phyloP scores from a whole-genome alignment of 2,329 filamentous ascomycete genomes.

The Cytospora chrysosperma region DNA sequence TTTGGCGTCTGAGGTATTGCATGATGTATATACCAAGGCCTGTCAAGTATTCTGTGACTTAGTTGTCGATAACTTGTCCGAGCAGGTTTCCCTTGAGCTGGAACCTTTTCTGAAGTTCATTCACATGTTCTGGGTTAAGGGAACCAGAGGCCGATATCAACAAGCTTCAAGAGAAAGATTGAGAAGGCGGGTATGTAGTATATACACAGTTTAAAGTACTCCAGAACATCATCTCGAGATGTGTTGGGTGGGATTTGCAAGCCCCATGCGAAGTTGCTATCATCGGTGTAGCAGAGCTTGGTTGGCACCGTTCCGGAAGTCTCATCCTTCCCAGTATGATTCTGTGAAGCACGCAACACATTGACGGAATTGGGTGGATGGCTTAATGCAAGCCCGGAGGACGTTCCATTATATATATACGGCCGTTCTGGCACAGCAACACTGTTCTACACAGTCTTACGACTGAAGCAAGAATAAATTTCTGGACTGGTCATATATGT shows the following conservation, averaged over 20 bases:
- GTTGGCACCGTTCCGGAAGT: slow-evolving; percentile 50
- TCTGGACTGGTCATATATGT: no score
- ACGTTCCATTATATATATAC: no score
- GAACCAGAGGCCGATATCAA: slow-evolving; percentile 32
- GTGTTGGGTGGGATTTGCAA: slow-evolving; percentile 46
- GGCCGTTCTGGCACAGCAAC: no score
- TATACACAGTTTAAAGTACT: slow-evolving; percentile 53
- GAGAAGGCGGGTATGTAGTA: slow-evolving; percentile 18
- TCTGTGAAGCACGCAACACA: neutral
- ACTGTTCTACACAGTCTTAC: no score
- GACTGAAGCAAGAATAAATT: no score
- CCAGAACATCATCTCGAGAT: slow-evolving; percentile 38
- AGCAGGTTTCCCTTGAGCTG: slow-evolving; percentile 14
- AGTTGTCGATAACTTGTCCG: slow-evolving; percentile 35
- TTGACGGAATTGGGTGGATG: neutral
- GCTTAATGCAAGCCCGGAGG: no score
- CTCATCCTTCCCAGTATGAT: slow-evolving; percentile 34
- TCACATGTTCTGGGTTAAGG: slow-evolving; percentile 29
- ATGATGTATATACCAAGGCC: slow-evolving; percentile 26
- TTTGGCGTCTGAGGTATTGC: slow-evolving; percentile 41
- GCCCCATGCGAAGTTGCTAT: slow-evolving; percentile 48
- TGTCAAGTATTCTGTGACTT: slow-evolving; percentile 47
- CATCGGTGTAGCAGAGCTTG: slow-evolving; percentile 42
- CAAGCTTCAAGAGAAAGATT: neutral
- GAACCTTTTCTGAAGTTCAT: slow-evolving; percentile 29